phyloP scores from a whole-genome alignment of 1,284 basidiomycete genomes.

The Moniliella sp. region DNA sequence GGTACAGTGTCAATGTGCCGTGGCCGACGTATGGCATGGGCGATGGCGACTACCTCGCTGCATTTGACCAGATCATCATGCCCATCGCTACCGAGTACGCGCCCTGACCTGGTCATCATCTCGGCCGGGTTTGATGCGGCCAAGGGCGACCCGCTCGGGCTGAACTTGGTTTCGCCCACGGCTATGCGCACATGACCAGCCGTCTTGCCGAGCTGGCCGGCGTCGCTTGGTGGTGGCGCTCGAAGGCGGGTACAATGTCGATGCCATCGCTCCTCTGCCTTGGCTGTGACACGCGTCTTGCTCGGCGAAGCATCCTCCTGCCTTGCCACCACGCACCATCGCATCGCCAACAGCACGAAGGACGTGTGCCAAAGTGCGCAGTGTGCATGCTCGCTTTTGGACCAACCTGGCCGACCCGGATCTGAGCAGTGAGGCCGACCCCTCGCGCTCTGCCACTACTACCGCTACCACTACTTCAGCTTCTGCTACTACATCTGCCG shows the following conservation, averaged over 20 bases:
- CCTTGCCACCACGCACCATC: no score
- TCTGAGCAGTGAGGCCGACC: no score
- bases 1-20: constrained; percentile 5
- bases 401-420: no score
- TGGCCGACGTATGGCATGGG: constrained; percentile 2
- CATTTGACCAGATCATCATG: constrained; percentile 3
- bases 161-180: constrained; percentile 1
- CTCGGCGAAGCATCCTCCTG: constrained; percentile 72
- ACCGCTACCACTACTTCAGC: no score
- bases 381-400: no score
- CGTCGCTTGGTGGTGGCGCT: no score
- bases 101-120: constrained; percentile 5
- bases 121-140: constrained; percentile 5
- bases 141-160: constrained; percentile 1
- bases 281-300: constrained; percentile 63
- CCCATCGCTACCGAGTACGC: constrained; percentile 3
- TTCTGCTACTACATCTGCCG: no score
- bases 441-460: no score
- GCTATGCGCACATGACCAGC: constrained; percentile 2
- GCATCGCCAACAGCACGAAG: no score
- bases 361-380: no score
- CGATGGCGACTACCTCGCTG: constrained; percentile 3
- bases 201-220: neutral
- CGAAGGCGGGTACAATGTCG: constrained; percentile 92
- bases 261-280: constrained; percentile 65